Evolutionary conservation across 495 filamentous ascomycete species (phyloP).

Genomic region (Mytilinidion resinicola): DNA sequence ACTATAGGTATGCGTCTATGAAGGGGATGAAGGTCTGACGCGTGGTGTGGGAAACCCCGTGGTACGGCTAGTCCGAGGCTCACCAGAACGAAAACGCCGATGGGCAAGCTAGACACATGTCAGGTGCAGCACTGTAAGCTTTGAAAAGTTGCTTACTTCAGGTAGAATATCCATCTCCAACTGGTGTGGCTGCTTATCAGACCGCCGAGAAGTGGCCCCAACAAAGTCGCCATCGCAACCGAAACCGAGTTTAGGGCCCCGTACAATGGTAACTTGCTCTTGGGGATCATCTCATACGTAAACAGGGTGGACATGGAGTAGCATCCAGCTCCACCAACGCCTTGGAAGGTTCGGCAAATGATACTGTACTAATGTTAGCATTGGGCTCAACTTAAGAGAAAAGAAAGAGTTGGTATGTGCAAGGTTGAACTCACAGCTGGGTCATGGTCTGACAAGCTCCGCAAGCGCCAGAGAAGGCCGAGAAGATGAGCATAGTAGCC

Average conservation of each 20-base stretch:
- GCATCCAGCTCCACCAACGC: slow-evolving; percentile 13
- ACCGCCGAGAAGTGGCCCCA: slow-evolving; percentile 46
- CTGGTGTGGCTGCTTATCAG: slow-evolving; percentile 33
- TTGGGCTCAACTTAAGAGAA: background rate
- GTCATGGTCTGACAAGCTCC: slow-evolving; percentile 25
- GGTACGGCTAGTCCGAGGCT: slow-evolving; percentile 11
- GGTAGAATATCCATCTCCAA: slow-evolving; percentile 45
- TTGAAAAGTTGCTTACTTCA: slow-evolving; percentile 1
- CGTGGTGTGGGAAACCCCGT: slow-evolving; percentile 8
- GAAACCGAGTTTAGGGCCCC: slow-evolving; percentile 32
- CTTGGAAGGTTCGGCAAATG: slow-evolving; percentile 16
- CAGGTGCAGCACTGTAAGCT: background rate
- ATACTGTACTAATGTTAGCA: slow-evolving; percentile 8
- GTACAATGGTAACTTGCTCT: slow-evolving; percentile 34
- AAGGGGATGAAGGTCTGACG: background rate
- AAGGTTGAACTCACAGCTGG: slow-evolving; percentile 32
- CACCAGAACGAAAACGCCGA: slow-evolving; percentile 3
- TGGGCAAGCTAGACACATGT: slow-evolving; percentile 1
- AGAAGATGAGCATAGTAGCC: slow-evolving; percentile 33
- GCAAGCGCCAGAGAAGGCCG: slow-evolving; percentile 11
- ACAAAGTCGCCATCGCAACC: slow-evolving; percentile 35
- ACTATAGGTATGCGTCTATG: background rate
- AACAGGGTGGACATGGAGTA: slow-evolving; percentile 48
- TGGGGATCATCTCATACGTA: slow-evolving; percentile 45
- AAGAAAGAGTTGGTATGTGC: background rate